Percentiles rank a stretch among this genome's conserved stretches.
These are phyloP conservation scores for Knufia fluminis DNA, from an alignment of 2,329 filamentous ascomycete genomes.

Conservation along the genomic window DNA sequence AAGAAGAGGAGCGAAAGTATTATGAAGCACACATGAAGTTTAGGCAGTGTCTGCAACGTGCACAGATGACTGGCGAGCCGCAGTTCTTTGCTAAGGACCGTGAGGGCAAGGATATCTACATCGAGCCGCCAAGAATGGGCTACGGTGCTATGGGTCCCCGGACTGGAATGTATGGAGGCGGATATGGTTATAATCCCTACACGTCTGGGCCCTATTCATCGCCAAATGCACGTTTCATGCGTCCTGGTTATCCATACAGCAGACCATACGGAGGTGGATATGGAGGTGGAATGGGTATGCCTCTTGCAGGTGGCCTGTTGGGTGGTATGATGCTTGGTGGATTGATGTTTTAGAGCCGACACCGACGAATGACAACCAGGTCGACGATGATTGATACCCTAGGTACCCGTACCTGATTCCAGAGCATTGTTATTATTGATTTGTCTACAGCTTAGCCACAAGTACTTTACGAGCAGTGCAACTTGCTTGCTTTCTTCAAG, in stretches of 20 bases:
- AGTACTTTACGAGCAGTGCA: too few relatives aligned
- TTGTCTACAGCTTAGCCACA: too few relatives aligned
- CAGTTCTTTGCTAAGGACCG: constrained; percentile 47
- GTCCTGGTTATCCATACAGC: constrained; percentile 41
- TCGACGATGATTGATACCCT: too few relatives aligned
- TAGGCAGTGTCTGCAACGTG: constrained; percentile 42
- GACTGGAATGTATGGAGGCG: constrained; percentile 26
- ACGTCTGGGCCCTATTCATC: constrained; percentile 37
- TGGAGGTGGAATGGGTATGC: constrained; percentile 39
- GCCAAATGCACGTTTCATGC: constrained; percentile 41
- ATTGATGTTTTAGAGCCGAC: constrained; percentile 26
- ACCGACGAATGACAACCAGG: background rate
- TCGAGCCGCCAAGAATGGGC: constrained; percentile 43
- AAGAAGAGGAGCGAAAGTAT: constrained; percentile 41
- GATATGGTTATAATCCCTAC: constrained; percentile 39
- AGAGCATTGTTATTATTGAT: too few relatives aligned
- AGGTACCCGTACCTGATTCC: too few relatives aligned
- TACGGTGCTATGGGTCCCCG: constrained; percentile 19
- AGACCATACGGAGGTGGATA: constrained; percentile 36
- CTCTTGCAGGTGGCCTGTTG: constrained; percentile 38
- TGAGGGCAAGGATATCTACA: constrained; percentile 48
- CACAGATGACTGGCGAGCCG: constrained; percentile 46
- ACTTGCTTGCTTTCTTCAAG: too few relatives aligned
- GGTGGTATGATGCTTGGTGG: constrained; percentile 41
- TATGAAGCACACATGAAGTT: constrained; percentile 45